phyloP scores from a whole-genome alignment of 257 asterid species.

The Nicotiana tabacum region DNA sequence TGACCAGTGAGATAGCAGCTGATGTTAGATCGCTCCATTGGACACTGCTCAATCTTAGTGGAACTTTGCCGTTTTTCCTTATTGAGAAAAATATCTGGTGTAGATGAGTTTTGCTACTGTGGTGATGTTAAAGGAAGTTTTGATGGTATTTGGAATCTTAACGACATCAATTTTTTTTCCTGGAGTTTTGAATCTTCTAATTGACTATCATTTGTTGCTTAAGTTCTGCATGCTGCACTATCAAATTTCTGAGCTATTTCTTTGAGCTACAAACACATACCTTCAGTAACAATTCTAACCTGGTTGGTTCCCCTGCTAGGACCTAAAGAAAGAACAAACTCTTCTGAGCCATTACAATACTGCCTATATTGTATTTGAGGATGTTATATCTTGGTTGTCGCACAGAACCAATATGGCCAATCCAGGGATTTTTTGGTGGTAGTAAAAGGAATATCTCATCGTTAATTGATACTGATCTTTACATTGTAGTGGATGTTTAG shows the following conservation, averaged over 20 bases:
- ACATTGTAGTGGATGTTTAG: too few relatives aligned
- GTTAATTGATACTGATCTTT: too few relatives aligned
- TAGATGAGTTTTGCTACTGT: not conserved
- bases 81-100: not conserved
- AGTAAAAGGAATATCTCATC: too few relatives aligned
- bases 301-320: not conserved
- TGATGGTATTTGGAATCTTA: not conserved
- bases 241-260: not conserved
- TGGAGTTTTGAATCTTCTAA: not conserved
- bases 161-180: not conserved
- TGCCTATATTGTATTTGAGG: not conserved
- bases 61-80: not conserved
- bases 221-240: not conserved
- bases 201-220: not conserved
- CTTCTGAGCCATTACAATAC: too few relatives aligned
- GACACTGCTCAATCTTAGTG: not conserved
- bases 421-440: not conserved
- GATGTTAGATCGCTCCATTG: not conserved
- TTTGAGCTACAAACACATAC: too few relatives aligned
- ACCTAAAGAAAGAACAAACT: not conserved
- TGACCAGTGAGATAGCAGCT: slow-evolving; percentile 33
- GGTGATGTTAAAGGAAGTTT: not conserved
- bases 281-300: not conserved
- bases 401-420: not conserved
- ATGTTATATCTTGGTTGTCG: not conserved